Evolutionary conservation across 2,329 filamentous ascomycete genomes (phyloP).

Genomic region (Plenodomus tracheiphilus): DNA sequence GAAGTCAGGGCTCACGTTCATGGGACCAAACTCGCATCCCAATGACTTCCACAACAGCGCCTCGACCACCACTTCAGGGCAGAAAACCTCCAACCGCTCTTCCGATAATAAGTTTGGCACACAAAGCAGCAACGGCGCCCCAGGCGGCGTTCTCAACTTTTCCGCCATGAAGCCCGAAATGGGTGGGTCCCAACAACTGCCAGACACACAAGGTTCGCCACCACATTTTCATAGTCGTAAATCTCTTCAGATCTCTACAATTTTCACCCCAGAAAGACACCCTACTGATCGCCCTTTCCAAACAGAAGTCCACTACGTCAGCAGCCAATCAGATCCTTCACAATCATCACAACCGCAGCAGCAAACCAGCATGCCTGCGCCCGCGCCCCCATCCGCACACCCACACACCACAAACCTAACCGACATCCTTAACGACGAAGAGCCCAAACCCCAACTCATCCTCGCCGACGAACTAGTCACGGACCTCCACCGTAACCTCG

Average conservation of each 20-base stretch:
- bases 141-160: conserved; percentile 59
- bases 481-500: conserved; percentile 65
- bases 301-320: conserved; percentile 38
- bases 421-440: conserved; percentile 48
- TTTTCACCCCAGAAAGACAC: conserved; percentile 7
- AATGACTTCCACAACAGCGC: conserved; percentile 79
- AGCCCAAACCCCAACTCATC: conserved; percentile 40
- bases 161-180: conserved; percentile 52
- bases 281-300: conserved; percentile 20
- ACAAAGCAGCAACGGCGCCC: conserved; percentile 69
- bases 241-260: conserved; percentile 16
- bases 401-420: conserved; percentile 41
- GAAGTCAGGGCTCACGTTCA: conserved; percentile 62
- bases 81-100: conserved; percentile 76
- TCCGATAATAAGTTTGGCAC: conserved; percentile 72
- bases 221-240: neutral
- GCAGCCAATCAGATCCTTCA: conserved; percentile 44
- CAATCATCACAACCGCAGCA: conserved; percentile 45
- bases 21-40: conserved; percentile 61
- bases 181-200: conserved; percentile 64
- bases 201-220: conserved; percentile 64
- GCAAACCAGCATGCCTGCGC: conserved; percentile 39
- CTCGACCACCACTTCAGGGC: conserved; percentile 81
- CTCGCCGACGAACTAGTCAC: conserved; percentile 58
- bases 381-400: conserved; percentile 30